phyloP scores from a whole-genome alignment of 2,329 filamentous ascomycete species.

The Spiromastix sp. region DNA sequence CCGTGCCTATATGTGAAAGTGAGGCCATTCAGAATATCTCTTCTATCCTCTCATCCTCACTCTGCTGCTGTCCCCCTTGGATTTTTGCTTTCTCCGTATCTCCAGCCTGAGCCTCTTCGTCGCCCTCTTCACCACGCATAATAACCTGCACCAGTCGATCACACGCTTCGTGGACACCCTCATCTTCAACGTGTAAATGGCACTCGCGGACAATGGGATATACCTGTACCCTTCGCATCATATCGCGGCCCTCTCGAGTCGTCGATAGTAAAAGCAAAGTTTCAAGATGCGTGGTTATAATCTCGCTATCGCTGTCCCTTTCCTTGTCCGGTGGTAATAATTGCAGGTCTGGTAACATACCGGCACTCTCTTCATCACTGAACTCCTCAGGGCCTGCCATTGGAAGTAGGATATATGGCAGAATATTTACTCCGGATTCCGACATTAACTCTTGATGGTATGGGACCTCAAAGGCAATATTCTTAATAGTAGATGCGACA shows the following conservation, averaged over 20 bases:
- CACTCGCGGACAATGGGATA: constrained; percentile 85
- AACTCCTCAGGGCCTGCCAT: constrained; percentile 85
- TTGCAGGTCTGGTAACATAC: constrained; percentile 84
- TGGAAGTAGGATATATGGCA: constrained; percentile 82
- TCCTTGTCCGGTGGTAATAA: constrained; percentile 81
- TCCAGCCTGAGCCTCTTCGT: constrained; percentile 33
- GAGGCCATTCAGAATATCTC: constrained; percentile 34
- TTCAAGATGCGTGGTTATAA: constrained; percentile 80
- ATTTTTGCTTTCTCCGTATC: constrained; percentile 30
- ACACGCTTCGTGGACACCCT: constrained; percentile 71
- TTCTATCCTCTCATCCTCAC: constrained; percentile 36
- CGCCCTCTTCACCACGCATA: constrained; percentile 66
- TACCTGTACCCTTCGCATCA: constrained; percentile 65
- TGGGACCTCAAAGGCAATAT: constrained; percentile 71
- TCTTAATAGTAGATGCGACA: constrained; percentile 96
- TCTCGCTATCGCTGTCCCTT: constrained; percentile 64
- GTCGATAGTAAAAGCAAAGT: constrained; percentile 76
- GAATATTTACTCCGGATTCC: constrained; percentile 63
- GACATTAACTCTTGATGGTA: constrained; percentile 62
- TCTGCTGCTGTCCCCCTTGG: constrained; percentile 25
- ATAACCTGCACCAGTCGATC: constrained; percentile 84
- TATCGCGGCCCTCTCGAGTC: constrained; percentile 62
- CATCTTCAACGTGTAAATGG: constrained; percentile 66
- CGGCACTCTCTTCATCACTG: constrained; percentile 70
- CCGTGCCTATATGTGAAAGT: no score